Conservation (phyloP, 768 basidiomycete genomes). For the Coprinopsis marcescibilis region DNA sequence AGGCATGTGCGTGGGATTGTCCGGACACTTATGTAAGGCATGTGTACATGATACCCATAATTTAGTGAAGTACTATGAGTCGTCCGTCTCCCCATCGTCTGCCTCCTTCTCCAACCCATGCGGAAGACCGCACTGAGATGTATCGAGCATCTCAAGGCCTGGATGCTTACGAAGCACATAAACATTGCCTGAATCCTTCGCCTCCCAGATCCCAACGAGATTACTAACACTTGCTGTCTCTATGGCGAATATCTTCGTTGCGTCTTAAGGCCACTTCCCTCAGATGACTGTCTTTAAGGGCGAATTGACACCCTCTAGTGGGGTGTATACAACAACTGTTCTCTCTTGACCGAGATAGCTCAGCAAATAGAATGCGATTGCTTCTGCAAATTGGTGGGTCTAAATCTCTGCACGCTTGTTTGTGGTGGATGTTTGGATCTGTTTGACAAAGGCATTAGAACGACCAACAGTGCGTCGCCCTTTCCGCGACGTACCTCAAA, state of each 20-base stretch:
- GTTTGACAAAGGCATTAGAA: background rate
- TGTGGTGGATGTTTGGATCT: background rate
- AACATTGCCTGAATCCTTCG: slow-evolving; percentile 1
- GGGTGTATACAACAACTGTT: slow-evolving; percentile 6
- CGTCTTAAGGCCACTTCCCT: slow-evolving; percentile 6
- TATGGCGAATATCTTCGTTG: background rate
- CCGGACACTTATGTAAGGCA: too few species aligned
- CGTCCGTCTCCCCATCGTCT: background rate
- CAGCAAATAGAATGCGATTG: slow-evolving; percentile 14
- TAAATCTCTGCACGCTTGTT: background rate
- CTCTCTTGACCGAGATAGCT: background rate
- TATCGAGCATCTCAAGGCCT: slow-evolving; percentile 10
- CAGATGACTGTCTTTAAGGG: slow-evolving; percentile 7
- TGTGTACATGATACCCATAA: too few species aligned
- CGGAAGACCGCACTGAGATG: slow-evolving; percentile 1
- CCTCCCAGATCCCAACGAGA: slow-evolving; percentile 13
- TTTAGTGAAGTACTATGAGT: background rate
- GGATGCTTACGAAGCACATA: slow-evolving; percentile 16
- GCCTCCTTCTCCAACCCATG: background rate
- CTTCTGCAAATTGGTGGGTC: slow-evolving; percentile 14
- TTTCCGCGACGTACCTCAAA: slow-evolving; percentile 14
- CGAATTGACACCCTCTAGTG: slow-evolving; percentile 1
- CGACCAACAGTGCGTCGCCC: background rate
- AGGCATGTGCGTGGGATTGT: too few species aligned
- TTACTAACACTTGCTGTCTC: background rate